A percentile compares a stretch with the other conserved stretches of the same genome.
Evolutionary conservation across 495 filamentous ascomycete species (phyloP).

Genomic region (Aspergillus hancockii): DNA sequence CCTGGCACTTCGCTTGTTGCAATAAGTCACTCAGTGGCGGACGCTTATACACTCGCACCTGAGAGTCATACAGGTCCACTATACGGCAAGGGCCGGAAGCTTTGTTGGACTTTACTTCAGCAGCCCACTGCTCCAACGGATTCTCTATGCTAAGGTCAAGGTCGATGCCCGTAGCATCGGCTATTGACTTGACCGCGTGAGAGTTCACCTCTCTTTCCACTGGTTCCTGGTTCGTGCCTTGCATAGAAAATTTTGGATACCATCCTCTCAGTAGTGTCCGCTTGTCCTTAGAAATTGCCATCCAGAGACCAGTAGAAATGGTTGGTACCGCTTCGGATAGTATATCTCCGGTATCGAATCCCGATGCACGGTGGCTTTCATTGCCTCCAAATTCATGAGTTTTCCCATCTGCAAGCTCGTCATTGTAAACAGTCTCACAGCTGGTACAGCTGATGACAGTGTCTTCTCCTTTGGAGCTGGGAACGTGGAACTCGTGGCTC

Average conservation of each 20-base stretch:
- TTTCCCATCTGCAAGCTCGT: slow-evolving; percentile 68
- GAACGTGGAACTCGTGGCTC: slow-evolving; percentile 93
- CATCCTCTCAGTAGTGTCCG: slow-evolving; percentile 66
- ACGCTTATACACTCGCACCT: slow-evolving; percentile 46
- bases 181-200: slow-evolving; percentile 66
- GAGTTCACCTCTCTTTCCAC: slow-evolving; percentile 63
- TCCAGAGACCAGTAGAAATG: slow-evolving; percentile 56
- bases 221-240: slow-evolving; percentile 33
- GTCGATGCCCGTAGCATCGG: slow-evolving; percentile 56
- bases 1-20: slow-evolving; percentile 28
- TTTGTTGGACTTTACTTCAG: slow-evolving; percentile 37
- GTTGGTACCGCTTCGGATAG: slow-evolving; percentile 27
- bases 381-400: slow-evolving; percentile 16
- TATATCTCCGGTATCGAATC: slow-evolving; percentile 34
- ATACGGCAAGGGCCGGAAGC: slow-evolving; percentile 21
- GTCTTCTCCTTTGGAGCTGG: slow-evolving; percentile 82
- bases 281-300: slow-evolving; percentile 69
- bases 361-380: slow-evolving; percentile 20
- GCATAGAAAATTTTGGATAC: slow-evolving; percentile 53
- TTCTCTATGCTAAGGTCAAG: slow-evolving; percentile 72
- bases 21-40: slow-evolving; percentile 45
- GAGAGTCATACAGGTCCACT: slow-evolving; percentile 47
- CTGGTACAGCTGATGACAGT: slow-evolving; percentile 70
- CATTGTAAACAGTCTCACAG: slow-evolving; percentile 81
- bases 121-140: slow-evolving; percentile 56